Evolutionary conservation across 148 eudicot genomes (phyloP), one percentile per base, ranked within the genome.

Genomic region (Dianthus caryophyllus): DNA sequence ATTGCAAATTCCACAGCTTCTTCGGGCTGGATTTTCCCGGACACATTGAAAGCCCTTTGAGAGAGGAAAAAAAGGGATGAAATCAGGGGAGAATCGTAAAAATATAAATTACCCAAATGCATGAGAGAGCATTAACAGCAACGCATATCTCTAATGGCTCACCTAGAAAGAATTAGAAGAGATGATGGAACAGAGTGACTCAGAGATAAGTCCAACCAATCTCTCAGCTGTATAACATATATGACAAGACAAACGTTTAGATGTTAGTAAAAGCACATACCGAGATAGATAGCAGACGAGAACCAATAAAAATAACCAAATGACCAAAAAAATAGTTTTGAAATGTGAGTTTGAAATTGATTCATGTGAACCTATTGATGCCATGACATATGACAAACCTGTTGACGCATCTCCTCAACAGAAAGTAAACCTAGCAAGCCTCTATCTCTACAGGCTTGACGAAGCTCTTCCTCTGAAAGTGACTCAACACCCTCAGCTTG

Each of bases 401-500:
- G 89, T 65, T 87, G 85, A 11, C 86, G 85, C 96, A 89, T 89
- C 80, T 89, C 96, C 61, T 87, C 89, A 63, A 84, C 92, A 16
- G 89, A 81, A 66, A 76, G 79, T 63, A 78, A 71, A 36, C 88
- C 89, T 66, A 89, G 86, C 78, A 89, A 78, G 65, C 96, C 96
- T 70, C 96, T 78, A 68, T 84, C 89, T 61, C 89, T 72, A 81
- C 96, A 89, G 54, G 88, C 89, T 80, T 86, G 86, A 76, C 91
- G 87, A 64, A 89, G 96, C 78, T 89, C 96, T 16, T 77, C 81
- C 73, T 89, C 96, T 33, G 87, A 84, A 67, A 89, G 91, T 30
- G 96, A 84, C 58, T 89, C 96, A 61, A 89, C 66, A 55, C 87
- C 96, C 74, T 89, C 96, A 20, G 87, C 85, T 79, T 89, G 82